These are phyloP conservation scores for Nasturtium officinale DNA, from an alignment of 345 rosid genomes.

Conservation along the genomic window DNA sequence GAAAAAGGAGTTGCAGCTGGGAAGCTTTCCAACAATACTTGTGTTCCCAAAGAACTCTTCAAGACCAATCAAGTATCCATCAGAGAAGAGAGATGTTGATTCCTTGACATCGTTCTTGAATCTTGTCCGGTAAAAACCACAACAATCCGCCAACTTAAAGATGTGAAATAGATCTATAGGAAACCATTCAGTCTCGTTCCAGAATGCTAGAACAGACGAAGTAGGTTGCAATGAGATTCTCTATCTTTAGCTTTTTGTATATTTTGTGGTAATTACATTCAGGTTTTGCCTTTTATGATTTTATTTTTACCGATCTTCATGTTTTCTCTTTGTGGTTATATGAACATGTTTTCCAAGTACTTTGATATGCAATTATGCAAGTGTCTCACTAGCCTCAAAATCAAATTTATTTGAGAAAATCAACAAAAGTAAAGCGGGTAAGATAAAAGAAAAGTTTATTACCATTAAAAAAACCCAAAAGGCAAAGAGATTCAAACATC, in stretches of 20 bases:
- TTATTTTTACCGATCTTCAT: too few relatives aligned
- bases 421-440: neutral
- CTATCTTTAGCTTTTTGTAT: neutral
- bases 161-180: slow-evolving; percentile 1
- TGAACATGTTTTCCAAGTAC: slow-evolving; percentile 9
- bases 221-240: neutral
- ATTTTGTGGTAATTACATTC: neutral
- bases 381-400: neutral
- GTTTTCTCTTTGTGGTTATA: neutral
- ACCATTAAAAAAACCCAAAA: slow-evolving; percentile 7
- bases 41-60: slow-evolving; percentile 83
- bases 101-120: slow-evolving; percentile 82
- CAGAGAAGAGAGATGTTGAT: slow-evolving; percentile 90
- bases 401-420: neutral
- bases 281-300: neutral
- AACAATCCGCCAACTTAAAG: slow-evolving; percentile 7
- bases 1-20: slow-evolving; percentile 65
- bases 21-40: slow-evolving; percentile 86
- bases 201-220: slow-evolving; percentile 38
- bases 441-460: neutral
- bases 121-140: slow-evolving; percentile 57
- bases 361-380: neutral
- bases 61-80: slow-evolving; percentile 76
- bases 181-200: slow-evolving; percentile 26
- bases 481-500: slow-evolving; percentile 18